A percentile compares a stretch with the other conserved stretches of the same genome.
Conservation (phyloP, 2,329 filamentous ascomycete species). For the Thielaviopsis punctulata region DNA sequence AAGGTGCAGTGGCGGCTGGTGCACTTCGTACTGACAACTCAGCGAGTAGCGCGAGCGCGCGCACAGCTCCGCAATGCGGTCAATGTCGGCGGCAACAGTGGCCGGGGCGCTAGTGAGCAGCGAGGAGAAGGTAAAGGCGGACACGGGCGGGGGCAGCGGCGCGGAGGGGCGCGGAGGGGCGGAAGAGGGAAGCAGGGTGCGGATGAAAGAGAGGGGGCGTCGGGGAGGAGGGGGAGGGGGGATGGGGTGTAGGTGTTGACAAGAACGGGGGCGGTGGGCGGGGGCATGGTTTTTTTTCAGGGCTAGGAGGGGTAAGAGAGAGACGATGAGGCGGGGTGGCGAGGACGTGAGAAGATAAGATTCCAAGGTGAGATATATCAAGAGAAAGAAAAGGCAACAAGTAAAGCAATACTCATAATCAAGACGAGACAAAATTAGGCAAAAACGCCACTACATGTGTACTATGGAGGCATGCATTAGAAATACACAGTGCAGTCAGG, state of each 20-base stretch:
- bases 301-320: too few species aligned
- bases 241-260: not conserved
- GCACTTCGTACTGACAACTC: constrained; percentile 50
- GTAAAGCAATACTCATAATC: too few species aligned
- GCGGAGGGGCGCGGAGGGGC: not conserved
- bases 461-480: too few species aligned
- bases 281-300: too few species aligned
- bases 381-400: too few species aligned
- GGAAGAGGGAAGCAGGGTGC: not conserved
- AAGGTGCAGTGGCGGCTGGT: constrained; percentile 42
- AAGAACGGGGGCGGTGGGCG: not conserved
- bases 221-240: too few species aligned
- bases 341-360: too few species aligned
- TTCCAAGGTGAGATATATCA: too few species aligned
- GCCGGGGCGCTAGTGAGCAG: constrained; percentile 29
- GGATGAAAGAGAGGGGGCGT: not conserved
- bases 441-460: too few species aligned
- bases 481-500: too few species aligned
- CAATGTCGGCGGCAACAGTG: constrained; percentile 37
- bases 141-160: constrained; percentile 30
- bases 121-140: constrained; percentile 47
- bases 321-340: too few species aligned
- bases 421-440: too few species aligned
- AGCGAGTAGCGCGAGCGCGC: constrained; percentile 46
- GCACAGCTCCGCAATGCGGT: constrained; percentile 50